Percentiles rank a stretch among this genome's conserved stretches.
These are phyloP conservation scores for Flaveria trinervia DNA, from an alignment of 129 eudicot genomes.

Conservation along the genomic window DNA sequence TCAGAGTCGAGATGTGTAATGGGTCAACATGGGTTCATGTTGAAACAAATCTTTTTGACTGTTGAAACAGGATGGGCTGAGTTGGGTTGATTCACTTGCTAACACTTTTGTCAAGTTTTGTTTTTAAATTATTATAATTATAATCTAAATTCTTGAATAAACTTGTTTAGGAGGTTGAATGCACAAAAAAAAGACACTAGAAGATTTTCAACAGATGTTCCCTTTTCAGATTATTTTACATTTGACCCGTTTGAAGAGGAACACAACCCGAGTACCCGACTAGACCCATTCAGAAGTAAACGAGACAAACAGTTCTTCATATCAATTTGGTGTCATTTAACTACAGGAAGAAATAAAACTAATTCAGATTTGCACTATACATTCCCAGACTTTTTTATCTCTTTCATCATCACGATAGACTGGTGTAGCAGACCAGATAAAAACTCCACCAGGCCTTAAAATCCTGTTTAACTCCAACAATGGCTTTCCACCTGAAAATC, in stretches of 20 bases:
- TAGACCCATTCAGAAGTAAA: neutral
- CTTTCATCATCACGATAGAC: constrained; percentile 74
- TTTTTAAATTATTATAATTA: neutral
- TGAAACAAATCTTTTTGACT: neutral
- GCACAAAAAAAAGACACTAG: neutral
- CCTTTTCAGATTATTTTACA: neutral
- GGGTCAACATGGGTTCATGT: neutral
- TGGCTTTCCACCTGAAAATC: constrained; percentile 84
- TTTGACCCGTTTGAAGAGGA: neutral
- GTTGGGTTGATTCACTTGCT: constrained; percentile 4
- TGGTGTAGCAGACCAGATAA: constrained; percentile 98
- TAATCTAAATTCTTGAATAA: neutral
- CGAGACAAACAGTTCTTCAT: neutral
- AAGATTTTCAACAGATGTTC: constrained; percentile 7
- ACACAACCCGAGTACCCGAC: neutral
- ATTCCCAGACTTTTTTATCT: constrained; percentile 73
- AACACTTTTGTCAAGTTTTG: neutral
- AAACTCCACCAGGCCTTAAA: constrained; percentile 96
- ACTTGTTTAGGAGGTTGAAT: neutral
- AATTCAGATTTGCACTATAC: constrained; percentile 23
- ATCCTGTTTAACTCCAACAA: constrained; percentile 85
- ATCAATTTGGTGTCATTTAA: neutral
- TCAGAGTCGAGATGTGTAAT: neutral
- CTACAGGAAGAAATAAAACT: neutral
- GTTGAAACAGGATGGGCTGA: neutral